phyloP scores from a whole-genome alignment of 176 grass and related monocot species.

The Rhipidocladum racemiflorum region DNA sequence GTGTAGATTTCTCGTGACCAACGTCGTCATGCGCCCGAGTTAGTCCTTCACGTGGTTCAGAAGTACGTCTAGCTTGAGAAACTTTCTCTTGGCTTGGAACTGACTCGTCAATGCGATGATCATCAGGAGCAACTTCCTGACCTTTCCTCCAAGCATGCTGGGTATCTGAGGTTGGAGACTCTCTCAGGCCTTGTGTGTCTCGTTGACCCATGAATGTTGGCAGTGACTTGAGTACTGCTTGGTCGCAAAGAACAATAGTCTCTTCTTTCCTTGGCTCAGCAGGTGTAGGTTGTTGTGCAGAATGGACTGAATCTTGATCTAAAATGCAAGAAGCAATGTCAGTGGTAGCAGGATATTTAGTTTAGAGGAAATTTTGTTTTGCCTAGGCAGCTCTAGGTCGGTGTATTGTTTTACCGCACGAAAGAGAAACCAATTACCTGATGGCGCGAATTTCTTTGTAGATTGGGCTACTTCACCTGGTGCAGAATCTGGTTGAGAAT shows the following conservation, averaged over 20 bases:
- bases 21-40: no score
- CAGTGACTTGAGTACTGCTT: neutral
- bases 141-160: neutral
- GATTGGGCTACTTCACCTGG: neutral
- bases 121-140: neutral
- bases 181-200: neutral
- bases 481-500: neutral
- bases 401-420: neutral
- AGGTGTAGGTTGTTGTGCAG: neutral
- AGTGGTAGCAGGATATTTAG: constrained; percentile 2
- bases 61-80: no score
- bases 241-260: constrained; percentile 12
- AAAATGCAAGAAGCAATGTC: constrained; percentile 13
- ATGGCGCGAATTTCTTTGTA: neutral
- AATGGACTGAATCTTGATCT: constrained; percentile 21
- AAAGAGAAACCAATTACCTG: constrained; percentile 30
- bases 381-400: neutral
- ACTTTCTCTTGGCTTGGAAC: no score
- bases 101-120: no score
- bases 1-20: no score
- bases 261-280: constrained; percentile 20
- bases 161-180: neutral
- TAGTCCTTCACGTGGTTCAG: no score
- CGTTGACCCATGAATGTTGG: constrained; percentile 8
- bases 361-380: neutral